Evolutionary conservation across 768 basidiomycete genomes (phyloP), one percentile per base, ranked within the genome.

Genomic region (Auricularia sp.): DNA sequence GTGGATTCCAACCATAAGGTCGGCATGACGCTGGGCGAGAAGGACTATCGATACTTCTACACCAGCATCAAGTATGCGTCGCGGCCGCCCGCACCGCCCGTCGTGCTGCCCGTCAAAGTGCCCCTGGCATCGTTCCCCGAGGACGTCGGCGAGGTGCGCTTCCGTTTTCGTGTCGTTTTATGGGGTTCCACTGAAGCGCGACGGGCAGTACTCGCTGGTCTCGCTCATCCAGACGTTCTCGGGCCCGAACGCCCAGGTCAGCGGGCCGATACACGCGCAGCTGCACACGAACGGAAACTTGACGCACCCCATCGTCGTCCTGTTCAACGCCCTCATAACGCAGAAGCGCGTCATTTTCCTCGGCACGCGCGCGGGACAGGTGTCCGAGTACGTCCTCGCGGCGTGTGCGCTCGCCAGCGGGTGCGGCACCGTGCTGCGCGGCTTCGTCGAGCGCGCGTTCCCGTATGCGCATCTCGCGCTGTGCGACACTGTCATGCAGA

Each of bases 301-400:
- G 66, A 99, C 97, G 0, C 95, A 94, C 70, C 94, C 97, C 2
- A 87, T 99, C 70, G 95, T 97, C 65, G 81, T 99, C 56, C 82
- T 99, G 2, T 94, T 96, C 79, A 99, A 99, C 74, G 97, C 95
- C 3, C 83, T 99, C 65, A 80, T 98, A 5, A 97, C 96, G 0
- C 88, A 90, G 62, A 97, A 98, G 70, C 88, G 95, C n/a, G 90
- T 98, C 67, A 88, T 98, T 67, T 98, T 98, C 76, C 77, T 98
- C 63, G 94, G 95, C 0, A 83, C 89, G 67, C 91, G 94, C 42
- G 95, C 96, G 0, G 89, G 91, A 12, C 85, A 90, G 71, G 94
- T 98, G 33, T 91, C 93, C 60, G 87, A 83, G 68, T 92, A 91
- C 72, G 97, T 99, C 5, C 80, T 98, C 14, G 90, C 95, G 4